Conservation (phyloP, 2,329 filamentous ascomycete genomes). For the Botrytis byssoidea region DNA sequence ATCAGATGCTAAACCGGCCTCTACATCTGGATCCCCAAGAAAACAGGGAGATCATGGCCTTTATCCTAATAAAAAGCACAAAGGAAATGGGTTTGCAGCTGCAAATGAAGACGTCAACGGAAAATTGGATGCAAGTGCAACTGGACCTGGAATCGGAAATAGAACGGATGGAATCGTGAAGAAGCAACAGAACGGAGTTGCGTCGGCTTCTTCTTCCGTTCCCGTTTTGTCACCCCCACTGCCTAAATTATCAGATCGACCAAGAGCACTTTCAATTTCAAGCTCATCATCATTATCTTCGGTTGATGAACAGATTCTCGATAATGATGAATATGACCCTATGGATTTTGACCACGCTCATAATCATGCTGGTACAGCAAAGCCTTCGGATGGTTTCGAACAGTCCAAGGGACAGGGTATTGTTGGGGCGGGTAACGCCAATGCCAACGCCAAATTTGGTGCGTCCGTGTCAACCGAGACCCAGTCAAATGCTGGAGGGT, state of each 20-base stretch:
- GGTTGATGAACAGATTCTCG: conserved; percentile 37
- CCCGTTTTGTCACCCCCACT: conserved; percentile 9
- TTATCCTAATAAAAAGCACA: conserved; percentile 34
- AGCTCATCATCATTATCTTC: conserved; percentile 43
- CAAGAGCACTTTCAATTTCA: conserved; percentile 35
- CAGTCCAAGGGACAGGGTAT: conserved; percentile 16
- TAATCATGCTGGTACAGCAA: conserved; percentile 19
- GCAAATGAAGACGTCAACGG: conserved; percentile 28
- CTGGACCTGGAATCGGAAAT: neutral
- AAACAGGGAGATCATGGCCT: conserved; percentile 24
- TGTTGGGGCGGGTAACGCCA: conserved; percentile 14
- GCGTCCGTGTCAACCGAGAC: conserved; percentile 34
- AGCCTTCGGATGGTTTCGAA: conserved; percentile 13
- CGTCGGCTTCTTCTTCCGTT: conserved; percentile 4
- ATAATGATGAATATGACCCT: conserved; percentile 22
- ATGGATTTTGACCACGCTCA: conserved; percentile 22
- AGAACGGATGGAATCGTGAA: neutral
- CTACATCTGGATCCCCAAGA: conserved; percentile 24
- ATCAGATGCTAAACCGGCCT: conserved; percentile 18
- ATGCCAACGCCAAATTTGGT: conserved; percentile 30
- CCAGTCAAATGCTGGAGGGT: conserved; percentile 24
- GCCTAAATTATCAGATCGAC: conserved; percentile 15
- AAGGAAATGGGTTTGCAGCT: conserved; percentile 29
- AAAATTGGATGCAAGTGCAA: conserved; percentile 18
- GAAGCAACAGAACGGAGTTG: conserved; percentile 18